phyloP scores from a whole-genome alignment of 345 rosid genomes.

The Odontarrhena argentea region DNA sequence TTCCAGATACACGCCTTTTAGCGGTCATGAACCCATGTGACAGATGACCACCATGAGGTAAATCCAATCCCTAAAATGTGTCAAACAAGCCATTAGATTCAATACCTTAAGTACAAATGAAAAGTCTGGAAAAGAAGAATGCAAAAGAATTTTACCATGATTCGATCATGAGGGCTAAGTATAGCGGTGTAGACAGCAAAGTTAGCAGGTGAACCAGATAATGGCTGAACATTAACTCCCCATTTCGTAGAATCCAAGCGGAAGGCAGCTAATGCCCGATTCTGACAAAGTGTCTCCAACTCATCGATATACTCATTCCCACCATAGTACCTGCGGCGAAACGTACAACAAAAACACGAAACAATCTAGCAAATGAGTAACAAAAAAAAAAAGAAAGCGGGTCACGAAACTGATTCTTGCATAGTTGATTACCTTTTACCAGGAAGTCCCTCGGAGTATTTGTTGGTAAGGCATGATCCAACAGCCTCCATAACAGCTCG shows the following conservation, averaged over 20 bases:
- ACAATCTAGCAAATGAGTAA: conserved; percentile 20
- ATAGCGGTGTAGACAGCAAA: conserved; percentile 94
- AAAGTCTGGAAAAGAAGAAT: background rate
- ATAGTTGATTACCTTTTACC: conserved; percentile 69
- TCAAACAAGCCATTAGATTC: conserved; percentile 20
- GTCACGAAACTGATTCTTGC: background rate
- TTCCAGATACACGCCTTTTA: conserved; percentile 88
- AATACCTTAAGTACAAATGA: conserved; percentile 1
- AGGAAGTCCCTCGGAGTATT: conserved; percentile 92
- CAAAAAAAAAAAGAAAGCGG: conserved; percentile 4
- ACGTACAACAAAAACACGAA: conserved; percentile 4
- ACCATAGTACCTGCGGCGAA: conserved; percentile 73
- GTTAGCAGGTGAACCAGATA: conserved; percentile 97
- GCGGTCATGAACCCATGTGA: conserved; percentile 98
- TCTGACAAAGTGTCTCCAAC: conserved; percentile 86
- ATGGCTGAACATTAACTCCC: conserved; percentile 96
- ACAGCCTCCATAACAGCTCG: conserved; percentile 95
- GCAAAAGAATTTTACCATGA: conserved; percentile 59
- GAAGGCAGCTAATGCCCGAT: conserved; percentile 85
- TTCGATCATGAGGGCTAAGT: conserved; percentile 83
- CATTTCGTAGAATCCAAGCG: conserved; percentile 70
- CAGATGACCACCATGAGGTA: conserved; percentile 92
- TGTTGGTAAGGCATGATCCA: conserved; percentile 93
- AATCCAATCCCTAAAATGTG: conserved; percentile 70
- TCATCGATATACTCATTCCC: conserved; percentile 88